Evolutionary conservation across 805 yeast species (phyloP).

Genomic region (Candida qinlingensis): DNA sequence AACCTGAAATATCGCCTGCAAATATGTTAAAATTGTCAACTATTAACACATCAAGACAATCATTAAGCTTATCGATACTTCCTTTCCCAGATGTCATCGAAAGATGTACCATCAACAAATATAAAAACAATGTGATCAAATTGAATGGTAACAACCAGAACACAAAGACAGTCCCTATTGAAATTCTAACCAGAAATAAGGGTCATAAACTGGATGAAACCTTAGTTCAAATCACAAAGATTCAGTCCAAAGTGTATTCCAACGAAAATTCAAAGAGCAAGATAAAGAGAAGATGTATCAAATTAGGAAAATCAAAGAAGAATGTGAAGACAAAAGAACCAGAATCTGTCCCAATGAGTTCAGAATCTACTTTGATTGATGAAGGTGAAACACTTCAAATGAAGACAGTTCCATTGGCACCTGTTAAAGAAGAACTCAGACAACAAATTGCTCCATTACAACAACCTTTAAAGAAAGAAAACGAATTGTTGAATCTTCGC

Average conservation of each 20-base stretch:
- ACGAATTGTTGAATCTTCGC: background rate
- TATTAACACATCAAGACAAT: constrained; percentile 69
- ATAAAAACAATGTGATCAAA: constrained; percentile 9
- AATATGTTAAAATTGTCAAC: constrained; percentile 63
- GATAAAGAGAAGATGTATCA: constrained; percentile 20
- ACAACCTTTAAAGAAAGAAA: background rate
- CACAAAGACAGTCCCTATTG: constrained; percentile 18
- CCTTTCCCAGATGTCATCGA: constrained; percentile 52
- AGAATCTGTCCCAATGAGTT: constrained; percentile 12
- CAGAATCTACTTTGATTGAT: constrained; percentile 20
- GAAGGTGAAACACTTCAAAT: constrained; percentile 1
- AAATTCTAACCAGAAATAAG: constrained; percentile 10
- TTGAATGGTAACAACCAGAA: constrained; percentile 14
- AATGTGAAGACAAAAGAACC: background rate
- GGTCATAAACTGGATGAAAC: constrained; percentile 16
- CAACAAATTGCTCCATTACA: background rate
- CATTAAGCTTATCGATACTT: constrained; percentile 66
- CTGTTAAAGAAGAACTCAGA: no score
- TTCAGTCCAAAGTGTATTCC: constrained; percentile 21
- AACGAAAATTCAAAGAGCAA: constrained; percentile 19
- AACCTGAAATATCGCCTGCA: constrained; percentile 60
- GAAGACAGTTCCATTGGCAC: background rate
- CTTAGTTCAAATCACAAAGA: constrained; percentile 20
- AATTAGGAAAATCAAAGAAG: constrained; percentile 11
- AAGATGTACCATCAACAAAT: constrained; percentile 36